Evolutionary conservation across 306 rosid species (phyloP).

Genomic region (Lathyrus oleraceus): DNA sequence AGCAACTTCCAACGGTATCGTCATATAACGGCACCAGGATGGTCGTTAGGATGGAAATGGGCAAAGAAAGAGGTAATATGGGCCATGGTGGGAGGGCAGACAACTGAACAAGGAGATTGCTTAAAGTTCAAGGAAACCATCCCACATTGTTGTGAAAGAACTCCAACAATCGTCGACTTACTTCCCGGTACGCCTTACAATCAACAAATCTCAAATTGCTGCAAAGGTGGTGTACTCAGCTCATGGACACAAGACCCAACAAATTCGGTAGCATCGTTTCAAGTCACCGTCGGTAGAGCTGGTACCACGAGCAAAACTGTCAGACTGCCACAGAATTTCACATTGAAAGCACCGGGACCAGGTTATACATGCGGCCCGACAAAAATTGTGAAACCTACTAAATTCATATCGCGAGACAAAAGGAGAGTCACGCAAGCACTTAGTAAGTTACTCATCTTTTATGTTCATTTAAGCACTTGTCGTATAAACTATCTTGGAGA

Average conservation of each 20-base stretch:
- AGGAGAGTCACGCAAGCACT: slow-evolving; percentile 79
- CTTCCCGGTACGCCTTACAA: slow-evolving; percentile 87
- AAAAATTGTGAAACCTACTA: slow-evolving; percentile 57
- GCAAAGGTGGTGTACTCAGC: slow-evolving; percentile 85
- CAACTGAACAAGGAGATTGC: slow-evolving; percentile 92
- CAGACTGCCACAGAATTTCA: slow-evolving; percentile 62
- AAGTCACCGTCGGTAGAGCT: slow-evolving; percentile 66
- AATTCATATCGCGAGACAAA: slow-evolving; percentile 55
- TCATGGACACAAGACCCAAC: slow-evolving; percentile 74
- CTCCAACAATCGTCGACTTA: slow-evolving; percentile 68
- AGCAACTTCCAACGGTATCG: slow-evolving; percentile 79
- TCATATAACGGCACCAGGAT: slow-evolving; percentile 75
- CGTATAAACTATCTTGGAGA: neutral
- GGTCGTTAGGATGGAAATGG: slow-evolving; percentile 85
- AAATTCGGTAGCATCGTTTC: slow-evolving; percentile 65
- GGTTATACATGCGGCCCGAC: slow-evolving; percentile 82
- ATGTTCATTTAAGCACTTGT: too few species aligned
- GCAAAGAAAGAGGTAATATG: slow-evolving; percentile 86
- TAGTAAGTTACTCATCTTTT: slow-evolving; percentile 54
- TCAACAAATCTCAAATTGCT: slow-evolving; percentile 72
- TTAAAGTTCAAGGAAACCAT: slow-evolving; percentile 53
- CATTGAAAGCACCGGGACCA: slow-evolving; percentile 77
- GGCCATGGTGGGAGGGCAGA: slow-evolving; percentile 73
- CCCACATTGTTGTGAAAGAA: slow-evolving; percentile 77
- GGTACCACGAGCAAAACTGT: slow-evolving; percentile 80